These are phyloP conservation scores for Magnolia changhungtana DNA, from an alignment of 164 flowering plant species.

Conservation along the genomic window DNA sequence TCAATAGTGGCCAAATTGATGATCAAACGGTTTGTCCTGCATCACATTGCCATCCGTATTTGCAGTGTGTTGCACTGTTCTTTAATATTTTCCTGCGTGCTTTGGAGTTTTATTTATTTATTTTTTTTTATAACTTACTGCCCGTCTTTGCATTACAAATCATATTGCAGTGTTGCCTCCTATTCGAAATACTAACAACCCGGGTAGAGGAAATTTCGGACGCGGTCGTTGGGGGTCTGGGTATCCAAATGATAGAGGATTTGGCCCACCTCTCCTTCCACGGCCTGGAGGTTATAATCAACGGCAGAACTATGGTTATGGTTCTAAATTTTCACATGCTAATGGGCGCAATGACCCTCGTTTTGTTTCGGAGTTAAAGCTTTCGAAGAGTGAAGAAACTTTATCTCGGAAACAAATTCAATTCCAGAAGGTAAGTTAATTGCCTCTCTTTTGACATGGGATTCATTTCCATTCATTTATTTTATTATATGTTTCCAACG, in stretches of 20 bases:
- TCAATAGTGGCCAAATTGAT: no score
- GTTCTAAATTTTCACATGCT: constrained; percentile 31
- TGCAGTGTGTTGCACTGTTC: neutral
- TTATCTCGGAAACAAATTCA: constrained; percentile 68
- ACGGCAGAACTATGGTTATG: constrained; percentile 58
- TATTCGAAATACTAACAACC: constrained; percentile 44
- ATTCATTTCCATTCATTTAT: neutral
- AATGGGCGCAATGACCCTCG: constrained; percentile 76
- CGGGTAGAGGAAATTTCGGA: constrained; percentile 51
- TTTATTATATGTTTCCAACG: neutral
- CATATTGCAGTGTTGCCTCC: constrained; percentile 62
- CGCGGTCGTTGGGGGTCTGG: constrained; percentile 76
- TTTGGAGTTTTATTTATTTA: neutral
- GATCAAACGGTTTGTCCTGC: no score
- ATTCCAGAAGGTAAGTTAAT: constrained; percentile 70
- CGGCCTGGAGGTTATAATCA: constrained; percentile 76
- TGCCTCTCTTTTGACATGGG: neutral
- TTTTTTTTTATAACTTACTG: neutral
- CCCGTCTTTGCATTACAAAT: neutral
- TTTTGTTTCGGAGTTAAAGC: constrained; percentile 85
- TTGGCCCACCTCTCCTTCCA: constrained; percentile 69
- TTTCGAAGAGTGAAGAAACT: constrained; percentile 90
- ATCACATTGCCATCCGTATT: neutral
- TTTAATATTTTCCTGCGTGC: constrained; percentile 2
- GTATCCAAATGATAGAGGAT: constrained; percentile 66